Evolutionary conservation across 2,329 filamentous ascomycete species (phyloP), one percentile per base, ranked within the genome.

Genomic region (Neofusicoccum laricinum): DNA sequence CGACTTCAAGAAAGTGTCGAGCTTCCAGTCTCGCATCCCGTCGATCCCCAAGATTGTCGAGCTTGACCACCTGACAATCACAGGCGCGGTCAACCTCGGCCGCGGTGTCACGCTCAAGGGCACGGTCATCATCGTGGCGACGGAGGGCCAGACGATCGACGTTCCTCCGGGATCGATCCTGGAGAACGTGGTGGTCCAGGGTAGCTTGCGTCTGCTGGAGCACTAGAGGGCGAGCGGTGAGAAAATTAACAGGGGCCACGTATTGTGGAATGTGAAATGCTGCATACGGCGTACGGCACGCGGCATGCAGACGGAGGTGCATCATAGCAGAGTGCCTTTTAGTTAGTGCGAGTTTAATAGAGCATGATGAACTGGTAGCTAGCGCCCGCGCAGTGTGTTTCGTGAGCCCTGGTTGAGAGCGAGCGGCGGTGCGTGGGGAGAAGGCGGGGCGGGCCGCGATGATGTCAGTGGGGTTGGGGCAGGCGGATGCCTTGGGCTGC

Each of bases 1-100:
- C 75, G 95, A 99, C 86, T 99, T 99, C 88, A 99, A 99, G 90
- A 99, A 99, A 89, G 95, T 99, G 43, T 98, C 94, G 1, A 95
- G 93, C 84, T 96, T 96, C 86, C 90, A 93, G 83, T 89, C 92
- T 80, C 90, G 90, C 76, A 93, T 96, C 71, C 85, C 90, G 11
- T 92, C 89, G 68, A 96, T 96, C 73, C 92, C 92, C 75, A 93
- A 92, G 86, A 93, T 96, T 72, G 88, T 95, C 70, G 92, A 96
- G 83, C 87, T 95, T 55, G 92, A 96, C 76, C 95, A 99, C 78
- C 87, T 99, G 66, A 99, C 95, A 76, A 97, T 99, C 73, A 99
- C 95, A 40, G 95, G 95, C 76, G 92, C 93, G 49, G 95, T 99
- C 79, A 98, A 97, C 84, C 87, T 99, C 64, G 94, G 94, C 69